These are phyloP conservation scores for Cryptococcus sp. DNA, from an alignment of 1,284 basidiomycete genomes.

Conservation along the genomic window DNA sequence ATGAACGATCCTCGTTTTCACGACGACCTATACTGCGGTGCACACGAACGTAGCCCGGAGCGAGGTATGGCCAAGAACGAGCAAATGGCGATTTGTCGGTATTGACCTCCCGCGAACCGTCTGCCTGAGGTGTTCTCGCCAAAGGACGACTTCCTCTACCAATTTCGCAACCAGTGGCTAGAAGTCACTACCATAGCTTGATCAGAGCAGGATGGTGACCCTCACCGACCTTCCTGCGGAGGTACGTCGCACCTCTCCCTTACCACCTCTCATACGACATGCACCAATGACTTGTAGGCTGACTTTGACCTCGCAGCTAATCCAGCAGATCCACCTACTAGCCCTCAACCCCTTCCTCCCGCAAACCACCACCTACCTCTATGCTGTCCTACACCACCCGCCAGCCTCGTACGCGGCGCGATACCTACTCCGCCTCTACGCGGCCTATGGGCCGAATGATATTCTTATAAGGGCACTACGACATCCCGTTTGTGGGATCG, in stretches of 20 bases:
- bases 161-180: no score
- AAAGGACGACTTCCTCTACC: no score
- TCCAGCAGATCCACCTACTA: conserved; percentile 70
- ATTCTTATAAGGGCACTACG: conserved; percentile 33
- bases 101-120: no score
- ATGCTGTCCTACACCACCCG: conserved; percentile 58
- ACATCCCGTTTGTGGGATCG: conserved; percentile 37
- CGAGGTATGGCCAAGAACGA: no score
- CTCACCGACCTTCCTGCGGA: conserved; percentile 31
- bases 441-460: conserved; percentile 18
- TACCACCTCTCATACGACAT: no score
- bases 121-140: no score
- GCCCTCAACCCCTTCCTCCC: conserved; percentile 66
- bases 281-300: neutral
- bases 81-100: no score
- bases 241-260: conserved; percentile 18
- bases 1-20: no score
- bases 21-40: no score
- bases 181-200: no score
- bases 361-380: conserved; percentile 59
- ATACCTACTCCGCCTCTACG: conserved; percentile 40
- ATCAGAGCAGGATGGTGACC: conserved; percentile 3
- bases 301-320: conserved; percentile 58
- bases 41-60: no score
- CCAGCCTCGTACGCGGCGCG: conserved; percentile 31